These are phyloP conservation scores for Aspergillus saccharolyticus DNA, from an alignment of 495 filamentous ascomycete species.

Conservation along the genomic window DNA sequence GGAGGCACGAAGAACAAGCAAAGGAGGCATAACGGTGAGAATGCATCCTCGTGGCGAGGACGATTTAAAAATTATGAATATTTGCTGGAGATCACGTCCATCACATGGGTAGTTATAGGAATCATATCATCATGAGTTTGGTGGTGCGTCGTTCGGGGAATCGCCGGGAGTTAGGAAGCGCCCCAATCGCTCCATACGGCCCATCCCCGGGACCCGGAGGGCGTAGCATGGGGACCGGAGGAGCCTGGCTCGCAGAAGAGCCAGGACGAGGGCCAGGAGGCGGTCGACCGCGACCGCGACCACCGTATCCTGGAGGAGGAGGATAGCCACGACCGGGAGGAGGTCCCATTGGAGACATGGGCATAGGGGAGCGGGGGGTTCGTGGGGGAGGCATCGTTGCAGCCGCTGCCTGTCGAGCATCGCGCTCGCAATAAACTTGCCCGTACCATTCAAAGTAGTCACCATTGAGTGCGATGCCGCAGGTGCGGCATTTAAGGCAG, in stretches of 20 bases:
- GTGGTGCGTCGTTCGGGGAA: slow-evolving; percentile 76
- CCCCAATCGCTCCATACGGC: slow-evolving; percentile 13
- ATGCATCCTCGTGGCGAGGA: neutral
- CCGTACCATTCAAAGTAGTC: slow-evolving; percentile 69
- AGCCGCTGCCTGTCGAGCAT: slow-evolving; percentile 63
- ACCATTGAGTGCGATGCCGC: slow-evolving; percentile 50
- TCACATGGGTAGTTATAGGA: slow-evolving; percentile 2
- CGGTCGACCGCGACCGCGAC: slow-evolving; percentile 20
- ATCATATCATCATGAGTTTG: slow-evolving; percentile 80
- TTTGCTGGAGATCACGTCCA: neutral
- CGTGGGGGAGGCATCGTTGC: slow-evolving; percentile 31
- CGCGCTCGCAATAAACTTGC: slow-evolving; percentile 74
- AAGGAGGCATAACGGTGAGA: neutral
- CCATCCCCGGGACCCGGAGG: slow-evolving; percentile 25
- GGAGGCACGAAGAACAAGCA: neutral
- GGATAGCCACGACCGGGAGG: slow-evolving; percentile 18
- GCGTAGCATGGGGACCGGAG: slow-evolving; percentile 5
- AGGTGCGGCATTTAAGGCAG: slow-evolving; percentile 74
- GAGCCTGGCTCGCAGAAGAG: slow-evolving; percentile 1
- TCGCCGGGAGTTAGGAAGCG: slow-evolving; percentile 34
- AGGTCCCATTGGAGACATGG: slow-evolving; percentile 25
- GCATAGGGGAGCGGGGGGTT: slow-evolving; percentile 28
- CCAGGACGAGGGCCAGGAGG: slow-evolving; percentile 5
- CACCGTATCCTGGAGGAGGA: slow-evolving; percentile 24
- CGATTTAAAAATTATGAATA: neutral